phyloP scores from a whole-genome alignment of 257 asterid genomes.

The Capsicum baccatum region DNA sequence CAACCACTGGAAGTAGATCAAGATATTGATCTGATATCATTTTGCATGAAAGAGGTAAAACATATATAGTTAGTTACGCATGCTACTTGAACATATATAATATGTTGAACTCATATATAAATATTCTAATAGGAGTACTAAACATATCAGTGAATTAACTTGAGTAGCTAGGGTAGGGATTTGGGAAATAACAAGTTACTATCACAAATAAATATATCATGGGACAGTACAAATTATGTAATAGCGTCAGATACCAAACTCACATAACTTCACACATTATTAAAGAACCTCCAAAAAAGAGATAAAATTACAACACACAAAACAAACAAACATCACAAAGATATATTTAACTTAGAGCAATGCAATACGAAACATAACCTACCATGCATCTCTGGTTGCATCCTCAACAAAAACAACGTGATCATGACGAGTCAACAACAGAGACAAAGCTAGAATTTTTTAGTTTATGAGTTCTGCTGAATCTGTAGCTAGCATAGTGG shows the following conservation, averaged over 20 bases:
- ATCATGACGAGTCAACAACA: neutral
- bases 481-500: neutral
- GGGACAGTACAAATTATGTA: neutral
- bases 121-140: neutral
- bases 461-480: neutral
- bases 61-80: neutral
- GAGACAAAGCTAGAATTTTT: neutral
- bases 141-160: neutral
- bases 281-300: neutral
- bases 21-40: neutral
- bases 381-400: slow-evolving; percentile 20
- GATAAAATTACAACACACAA: neutral
- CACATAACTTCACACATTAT: slow-evolving; percentile 16
- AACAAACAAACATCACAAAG: neutral
- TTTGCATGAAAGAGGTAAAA: neutral
- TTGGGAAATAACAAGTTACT: neutral
- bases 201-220: neutral
- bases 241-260: slow-evolving; percentile 1
- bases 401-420: neutral
- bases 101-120: neutral
- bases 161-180: slow-evolving; percentile 1
- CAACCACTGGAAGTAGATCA: neutral
- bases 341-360: neutral
- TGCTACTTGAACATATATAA: neutral
- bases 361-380: slow-evolving; percentile 7